Evolutionary conservation across 495 filamentous ascomycete species (phyloP), one percentile per base, ranked within the genome.

Genomic region (Xylaria scruposa): DNA sequence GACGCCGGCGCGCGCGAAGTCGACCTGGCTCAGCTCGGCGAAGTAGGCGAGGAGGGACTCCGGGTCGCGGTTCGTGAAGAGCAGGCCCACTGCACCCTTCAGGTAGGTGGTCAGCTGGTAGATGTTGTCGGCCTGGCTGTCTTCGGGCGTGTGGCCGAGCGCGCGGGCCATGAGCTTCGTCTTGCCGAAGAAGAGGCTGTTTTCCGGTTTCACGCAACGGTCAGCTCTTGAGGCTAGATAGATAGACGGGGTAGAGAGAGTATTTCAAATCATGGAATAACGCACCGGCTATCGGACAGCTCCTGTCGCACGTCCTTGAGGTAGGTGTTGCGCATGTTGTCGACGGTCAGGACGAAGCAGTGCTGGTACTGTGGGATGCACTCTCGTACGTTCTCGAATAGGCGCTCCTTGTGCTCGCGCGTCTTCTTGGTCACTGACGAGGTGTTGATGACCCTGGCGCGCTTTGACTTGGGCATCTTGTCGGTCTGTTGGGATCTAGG

Each of bases 281-380:
- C 85, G 68, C 85, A 97, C 93, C 96, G 89, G 85, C 91, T 93
- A 81, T 97, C 93, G 64, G 86, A 84, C 69, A 98, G 90, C 74
- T 97, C 90, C 53, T 89, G 87, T 70, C 96, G 89, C 72, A 98
- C 93, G 78, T 93, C 90, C 84, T 98, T 98, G 80, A 99, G 84
- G 81, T 97, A 94, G 53, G 92, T 97, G 82, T 99, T 99, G 75
- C 96, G 94, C 96, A 99, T 99, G 87, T 99, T 98, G 78, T 97
- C 92, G 70, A 98, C 91, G 71, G 87, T 87, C 82, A 98, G 97
- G 81, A 98, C 93, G 84, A 96, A 95, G 83, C 94, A 91, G 83
- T 94, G 90, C 77, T 94, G 90, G 88, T 96, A 97, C 76, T 91
- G 82, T 75, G 94, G 92, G 71, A 97, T 85, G 79, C 88, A 91